Conservation (phyloP, 2,329 filamentous ascomycete species). For the Talaromyces rugulosus region DNA sequence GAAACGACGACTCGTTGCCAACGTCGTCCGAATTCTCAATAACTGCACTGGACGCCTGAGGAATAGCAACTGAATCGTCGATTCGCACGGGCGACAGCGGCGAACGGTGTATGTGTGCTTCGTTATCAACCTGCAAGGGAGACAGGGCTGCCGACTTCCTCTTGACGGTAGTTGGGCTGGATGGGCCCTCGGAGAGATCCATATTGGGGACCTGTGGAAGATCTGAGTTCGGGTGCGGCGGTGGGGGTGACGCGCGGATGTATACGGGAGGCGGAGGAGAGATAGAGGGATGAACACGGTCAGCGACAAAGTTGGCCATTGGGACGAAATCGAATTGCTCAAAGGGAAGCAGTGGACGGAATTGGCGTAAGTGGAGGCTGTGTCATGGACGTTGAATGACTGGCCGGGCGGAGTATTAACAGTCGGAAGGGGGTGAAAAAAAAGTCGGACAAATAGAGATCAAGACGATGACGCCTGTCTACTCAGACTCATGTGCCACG, state of each 20-base stretch:
- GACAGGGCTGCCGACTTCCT: constrained; percentile 24
- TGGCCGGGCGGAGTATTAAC: not conserved
- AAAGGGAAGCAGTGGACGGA: not conserved
- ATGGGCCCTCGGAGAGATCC: not conserved
- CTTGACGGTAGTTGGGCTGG: constrained; percentile 18
- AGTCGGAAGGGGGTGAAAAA: not conserved
- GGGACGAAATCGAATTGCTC: not conserved
- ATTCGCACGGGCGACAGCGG: constrained; percentile 32
- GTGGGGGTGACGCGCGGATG: constrained; percentile 32
- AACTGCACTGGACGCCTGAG: constrained; percentile 24
- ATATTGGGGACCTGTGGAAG: constrained; percentile 11
- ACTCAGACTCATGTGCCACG: not conserved
- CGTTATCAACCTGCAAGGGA: constrained; percentile 17
- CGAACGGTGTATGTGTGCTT: constrained; percentile 25
- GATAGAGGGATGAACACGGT: constrained; percentile 22
- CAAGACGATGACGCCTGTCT: not conserved
- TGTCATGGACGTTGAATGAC: not conserved
- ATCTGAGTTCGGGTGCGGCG: constrained; percentile 18
- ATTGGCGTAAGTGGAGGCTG: not conserved
- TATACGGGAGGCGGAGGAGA: constrained; percentile 43
- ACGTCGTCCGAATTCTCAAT: constrained; percentile 23
- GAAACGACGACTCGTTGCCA: constrained; percentile 19
- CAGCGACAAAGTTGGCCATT: constrained; percentile 25
- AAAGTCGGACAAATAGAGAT: not conserved
- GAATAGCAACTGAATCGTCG: constrained; percentile 22